Evolutionary conservation across 2,329 filamentous ascomycete species (phyloP).

Genomic region (Fusarium xyrophilum): DNA sequence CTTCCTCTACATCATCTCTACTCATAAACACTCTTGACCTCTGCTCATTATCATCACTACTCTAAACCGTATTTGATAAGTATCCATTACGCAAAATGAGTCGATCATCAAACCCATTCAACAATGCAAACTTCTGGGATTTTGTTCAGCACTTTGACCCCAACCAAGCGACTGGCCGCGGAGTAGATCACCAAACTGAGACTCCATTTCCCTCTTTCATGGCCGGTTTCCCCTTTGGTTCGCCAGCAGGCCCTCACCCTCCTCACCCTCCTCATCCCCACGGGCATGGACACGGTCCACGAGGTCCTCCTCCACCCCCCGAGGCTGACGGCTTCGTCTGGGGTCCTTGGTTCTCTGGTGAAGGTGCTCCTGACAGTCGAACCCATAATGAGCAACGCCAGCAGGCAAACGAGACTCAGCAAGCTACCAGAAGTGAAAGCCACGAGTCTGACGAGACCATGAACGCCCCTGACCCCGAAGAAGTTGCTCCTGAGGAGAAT

Average conservation of each 20-base stretch:
- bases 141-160: conserved; percentile 48
- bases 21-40: conserved; percentile 9
- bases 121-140: conserved; percentile 44
- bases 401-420: conserved; percentile 23
- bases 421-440: conserved; percentile 43
- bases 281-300: conserved; percentile 12
- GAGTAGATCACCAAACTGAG: conserved; percentile 49
- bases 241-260: conserved; percentile 15
- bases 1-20: conserved; percentile 14
- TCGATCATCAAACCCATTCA: conserved; percentile 33
- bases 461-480: conserved; percentile 45
- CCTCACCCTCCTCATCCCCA: conserved; percentile 15
- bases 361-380: conserved; percentile 32
- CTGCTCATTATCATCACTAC: not conserved
- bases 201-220: conserved; percentile 38
- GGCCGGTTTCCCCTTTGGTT: conserved; percentile 47
- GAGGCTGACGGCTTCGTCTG: conserved; percentile 38
- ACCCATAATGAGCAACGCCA: conserved; percentile 30
- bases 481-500: conserved; percentile 44
- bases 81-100: conserved; percentile 32
- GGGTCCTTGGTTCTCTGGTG: conserved; percentile 39
- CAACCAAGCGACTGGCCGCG: conserved; percentile 43
- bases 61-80: not conserved
- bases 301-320: conserved; percentile 31
- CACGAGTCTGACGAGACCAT: conserved; percentile 47